phyloP scores from a whole-genome alignment of 257 asterid genomes.

The Leonotis leonurus region DNA sequence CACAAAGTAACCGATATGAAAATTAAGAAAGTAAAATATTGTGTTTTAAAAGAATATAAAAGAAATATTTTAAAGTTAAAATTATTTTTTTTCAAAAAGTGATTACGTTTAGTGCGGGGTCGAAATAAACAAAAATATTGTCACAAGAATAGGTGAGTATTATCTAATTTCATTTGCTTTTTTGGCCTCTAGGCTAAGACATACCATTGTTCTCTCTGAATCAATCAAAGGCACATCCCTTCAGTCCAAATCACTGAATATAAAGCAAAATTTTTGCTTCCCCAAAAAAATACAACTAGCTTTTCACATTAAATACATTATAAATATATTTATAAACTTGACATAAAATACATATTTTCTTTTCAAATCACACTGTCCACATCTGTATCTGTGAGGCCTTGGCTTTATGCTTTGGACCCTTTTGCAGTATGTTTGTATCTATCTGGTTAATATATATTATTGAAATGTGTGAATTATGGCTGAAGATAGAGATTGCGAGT shows the following conservation, averaged over 20 bases:
- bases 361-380: constrained; percentile 37
- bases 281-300: constrained; percentile 27
- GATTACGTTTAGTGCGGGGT: no score
- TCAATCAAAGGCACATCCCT: constrained; percentile 53
- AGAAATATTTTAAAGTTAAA: no score
- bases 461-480: constrained; percentile 26
- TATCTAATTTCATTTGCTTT: neutral
- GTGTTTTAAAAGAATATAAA: no score
- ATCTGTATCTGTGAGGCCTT: constrained; percentile 53
- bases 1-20: no score
- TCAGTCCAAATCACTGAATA: constrained; percentile 55
- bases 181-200: constrained; percentile 25
- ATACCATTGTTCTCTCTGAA: constrained; percentile 39
- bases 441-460: constrained; percentile 26
- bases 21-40: no score
- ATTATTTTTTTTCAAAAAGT: no score
- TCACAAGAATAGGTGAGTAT: no score
- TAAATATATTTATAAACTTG: neutral
- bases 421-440: constrained; percentile 51
- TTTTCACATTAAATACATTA: constrained; percentile 13
- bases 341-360: neutral
- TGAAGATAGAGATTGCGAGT: constrained; percentile 17
- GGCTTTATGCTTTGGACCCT: constrained; percentile 60
- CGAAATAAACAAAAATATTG: no score
- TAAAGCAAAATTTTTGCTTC: constrained; percentile 28